phyloP scores from a whole-genome alignment of 306 rosid genomes.

The Rosa lucieae region DNA sequence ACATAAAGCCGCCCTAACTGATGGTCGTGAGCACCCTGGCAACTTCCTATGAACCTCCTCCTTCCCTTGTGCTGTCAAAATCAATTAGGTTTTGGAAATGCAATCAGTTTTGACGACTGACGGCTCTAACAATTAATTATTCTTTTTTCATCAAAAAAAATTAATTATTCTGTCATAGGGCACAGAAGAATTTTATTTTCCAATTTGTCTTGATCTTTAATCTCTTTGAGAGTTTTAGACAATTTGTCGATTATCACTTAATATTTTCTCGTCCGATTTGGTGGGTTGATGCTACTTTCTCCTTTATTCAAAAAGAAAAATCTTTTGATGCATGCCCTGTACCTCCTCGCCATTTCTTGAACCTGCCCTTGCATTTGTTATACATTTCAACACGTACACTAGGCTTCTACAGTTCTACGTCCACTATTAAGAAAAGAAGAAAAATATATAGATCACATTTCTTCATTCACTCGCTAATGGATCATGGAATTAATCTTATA shows the following conservation, averaged over 20 bases:
- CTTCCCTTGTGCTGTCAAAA: not conserved
- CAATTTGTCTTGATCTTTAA: not conserved
- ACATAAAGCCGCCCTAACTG: not conserved
- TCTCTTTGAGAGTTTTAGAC: too few relatives aligned
- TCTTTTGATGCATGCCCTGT: too few relatives aligned
- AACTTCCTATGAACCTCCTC: not conserved
- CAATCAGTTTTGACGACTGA: not conserved
- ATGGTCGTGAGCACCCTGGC: not conserved
- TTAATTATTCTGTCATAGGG: not conserved
- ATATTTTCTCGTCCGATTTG: too few relatives aligned
- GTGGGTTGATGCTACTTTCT: not conserved
- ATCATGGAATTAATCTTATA: too few relatives aligned
- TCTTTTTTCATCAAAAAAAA: not conserved
- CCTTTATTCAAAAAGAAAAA: too few relatives aligned
- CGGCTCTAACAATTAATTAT: not conserved
- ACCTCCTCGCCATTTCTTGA: not conserved
- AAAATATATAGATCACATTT: not conserved
- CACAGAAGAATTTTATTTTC: not conserved
- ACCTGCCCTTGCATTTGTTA: not conserved
- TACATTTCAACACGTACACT: too few relatives aligned
- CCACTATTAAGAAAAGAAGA: too few relatives aligned
- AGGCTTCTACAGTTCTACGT: too few relatives aligned
- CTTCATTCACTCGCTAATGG: not conserved
- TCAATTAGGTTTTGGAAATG: not conserved
- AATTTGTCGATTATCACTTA: not conserved